These are phyloP conservation scores for Ceratocystis huliohia DNA, from an alignment of 2,329 filamentous ascomycete genomes.

Conservation along the genomic window DNA sequence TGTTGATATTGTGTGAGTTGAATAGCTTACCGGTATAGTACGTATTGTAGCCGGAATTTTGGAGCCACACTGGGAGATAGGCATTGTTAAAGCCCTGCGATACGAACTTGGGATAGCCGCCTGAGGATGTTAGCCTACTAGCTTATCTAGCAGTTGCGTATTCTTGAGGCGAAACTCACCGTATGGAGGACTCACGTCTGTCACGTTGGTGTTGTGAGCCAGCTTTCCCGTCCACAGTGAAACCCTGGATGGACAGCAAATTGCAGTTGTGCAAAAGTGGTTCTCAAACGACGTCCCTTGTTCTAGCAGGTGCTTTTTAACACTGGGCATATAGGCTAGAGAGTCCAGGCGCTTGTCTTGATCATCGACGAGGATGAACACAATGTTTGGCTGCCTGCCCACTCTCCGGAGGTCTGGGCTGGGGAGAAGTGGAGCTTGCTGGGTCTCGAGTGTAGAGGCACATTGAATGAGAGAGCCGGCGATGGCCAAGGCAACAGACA, in stretches of 20 bases:
- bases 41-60: constrained; percentile 39
- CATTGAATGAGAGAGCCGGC: not conserved
- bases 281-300: constrained; percentile 46
- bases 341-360: constrained; percentile 52
- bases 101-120: constrained; percentile 39
- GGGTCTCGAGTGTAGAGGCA: not conserved
- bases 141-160: not conserved
- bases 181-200: constrained; percentile 38
- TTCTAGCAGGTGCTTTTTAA: constrained; percentile 41
- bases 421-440: constrained; percentile 4
- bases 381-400: constrained; percentile 38
- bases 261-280: constrained; percentile 51
- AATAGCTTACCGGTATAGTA: constrained; percentile 46
- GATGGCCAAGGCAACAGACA: not conserved
- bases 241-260: constrained; percentile 53
- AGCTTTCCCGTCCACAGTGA: constrained; percentile 48
- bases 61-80: constrained; percentile 41
- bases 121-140: constrained; percentile 21
- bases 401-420: no score
- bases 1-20: constrained; percentile 37
- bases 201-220: constrained; percentile 53
- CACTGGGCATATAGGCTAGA: constrained; percentile 43
- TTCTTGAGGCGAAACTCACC: constrained; percentile 30
- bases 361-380: constrained; percentile 55
- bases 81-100: constrained; percentile 37